Evolutionary conservation across 2,329 filamentous ascomycete genomes (phyloP).

Genomic region (Sclerotinia glacialis): DNA sequence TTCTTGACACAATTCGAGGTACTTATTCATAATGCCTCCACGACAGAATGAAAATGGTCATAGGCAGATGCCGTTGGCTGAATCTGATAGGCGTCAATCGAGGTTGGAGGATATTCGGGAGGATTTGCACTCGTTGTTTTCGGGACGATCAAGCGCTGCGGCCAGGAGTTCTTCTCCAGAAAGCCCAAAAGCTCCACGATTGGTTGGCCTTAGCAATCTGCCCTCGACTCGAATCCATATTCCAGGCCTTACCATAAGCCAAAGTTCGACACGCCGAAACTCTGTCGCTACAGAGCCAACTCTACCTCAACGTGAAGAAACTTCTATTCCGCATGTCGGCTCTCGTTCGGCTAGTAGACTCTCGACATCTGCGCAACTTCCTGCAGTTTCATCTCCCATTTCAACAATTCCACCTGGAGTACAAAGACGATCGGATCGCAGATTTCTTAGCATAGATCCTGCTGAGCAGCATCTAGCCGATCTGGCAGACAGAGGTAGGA

Average conservation of each 20-base stretch:
- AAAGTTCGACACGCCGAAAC: slow-evolving; percentile 40
- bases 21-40: slow-evolving; percentile 30
- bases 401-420: slow-evolving; percentile 26
- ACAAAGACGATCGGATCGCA: slow-evolving; percentile 27
- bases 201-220: slow-evolving; percentile 41
- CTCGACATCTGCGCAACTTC: slow-evolving; percentile 23
- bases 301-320: slow-evolving; percentile 8
- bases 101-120: slow-evolving; percentile 32
- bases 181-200: slow-evolving; percentile 50
- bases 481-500: slow-evolving; percentile 45
- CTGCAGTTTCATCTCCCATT: slow-evolving; percentile 23
- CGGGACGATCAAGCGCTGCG: slow-evolving; percentile 34
- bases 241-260: slow-evolving; percentile 41
- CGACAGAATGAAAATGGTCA: slow-evolving; percentile 22
- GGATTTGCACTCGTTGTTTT: slow-evolving; percentile 34
- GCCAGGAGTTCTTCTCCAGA: slow-evolving; percentile 28
- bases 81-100: slow-evolving; percentile 26
- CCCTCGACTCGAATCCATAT: slow-evolving; percentile 46
- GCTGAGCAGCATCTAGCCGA: slow-evolving; percentile 50
- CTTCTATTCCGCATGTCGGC: slow-evolving; percentile 19
- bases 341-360: slow-evolving; percentile 27
- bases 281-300: slow-evolving; percentile 17
- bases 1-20: slow-evolving; percentile 23
- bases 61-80: slow-evolving; percentile 26
- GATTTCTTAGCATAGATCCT: slow-evolving; percentile 47